phyloP scores from a whole-genome alignment of 2,329 filamentous ascomycete species.

The Orbilia javanica region DNA sequence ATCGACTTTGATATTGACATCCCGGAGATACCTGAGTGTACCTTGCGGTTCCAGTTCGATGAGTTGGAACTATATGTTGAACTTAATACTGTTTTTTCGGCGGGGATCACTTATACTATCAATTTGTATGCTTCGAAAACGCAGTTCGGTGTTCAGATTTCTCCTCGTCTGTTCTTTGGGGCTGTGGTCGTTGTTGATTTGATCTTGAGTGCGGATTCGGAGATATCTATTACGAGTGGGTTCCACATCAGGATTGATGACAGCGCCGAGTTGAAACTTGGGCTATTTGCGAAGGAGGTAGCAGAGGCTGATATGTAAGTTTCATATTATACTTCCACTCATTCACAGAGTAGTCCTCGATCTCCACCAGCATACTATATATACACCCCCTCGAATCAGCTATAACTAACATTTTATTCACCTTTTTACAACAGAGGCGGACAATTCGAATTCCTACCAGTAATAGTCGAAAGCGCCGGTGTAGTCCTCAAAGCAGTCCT shows the following conservation, averaged over 20 bases:
- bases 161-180: constrained; percentile 67
- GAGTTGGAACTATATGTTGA: constrained; percentile 70
- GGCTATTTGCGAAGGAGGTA: constrained; percentile 69
- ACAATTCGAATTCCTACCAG: constrained; percentile 71
- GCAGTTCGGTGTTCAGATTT: constrained; percentile 66
- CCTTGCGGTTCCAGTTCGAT: constrained; percentile 69
- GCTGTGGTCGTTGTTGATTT: constrained; percentile 70
- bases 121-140: constrained; percentile 69
- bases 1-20: constrained; percentile 68
- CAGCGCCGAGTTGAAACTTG: constrained; percentile 68
- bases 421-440: constrained; percentile 68
- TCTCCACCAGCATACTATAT: too few species aligned
- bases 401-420: too few species aligned
- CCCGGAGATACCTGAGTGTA: constrained; percentile 66
- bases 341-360: too few species aligned
- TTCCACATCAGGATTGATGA: constrained; percentile 72
- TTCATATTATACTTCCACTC: too few species aligned
- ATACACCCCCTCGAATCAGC: not conserved
- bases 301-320: constrained; percentile 69
- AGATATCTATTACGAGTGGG: constrained; percentile 70
- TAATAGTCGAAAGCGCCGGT: constrained; percentile 68
- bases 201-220: constrained; percentile 68
- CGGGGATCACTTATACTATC: constrained; percentile 68
- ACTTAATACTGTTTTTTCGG: constrained; percentile 67
- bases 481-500: constrained; percentile 68